These are phyloP conservation scores for Calonectria montana DNA, from an alignment of 2,329 filamentous ascomycete genomes.

Conservation along the genomic window DNA sequence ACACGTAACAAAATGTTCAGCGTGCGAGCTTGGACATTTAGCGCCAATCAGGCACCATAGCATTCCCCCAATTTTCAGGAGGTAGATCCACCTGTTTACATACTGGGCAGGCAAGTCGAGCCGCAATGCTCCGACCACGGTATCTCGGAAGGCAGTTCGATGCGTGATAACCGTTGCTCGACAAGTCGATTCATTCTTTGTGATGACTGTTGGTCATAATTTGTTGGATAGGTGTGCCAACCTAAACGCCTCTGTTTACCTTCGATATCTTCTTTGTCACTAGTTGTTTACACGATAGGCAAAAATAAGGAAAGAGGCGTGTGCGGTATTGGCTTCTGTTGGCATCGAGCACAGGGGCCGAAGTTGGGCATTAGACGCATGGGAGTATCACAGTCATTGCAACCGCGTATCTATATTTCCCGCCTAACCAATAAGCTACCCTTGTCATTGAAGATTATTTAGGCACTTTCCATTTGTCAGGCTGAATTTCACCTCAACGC, in stretches of 20 bases:
- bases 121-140: not conserved
- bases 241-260: not conserved
- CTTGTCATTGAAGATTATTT: no score
- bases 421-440: no score
- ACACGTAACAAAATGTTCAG: not conserved
- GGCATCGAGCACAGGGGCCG: no score
- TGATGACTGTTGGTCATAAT: not conserved
- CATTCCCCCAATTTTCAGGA: not conserved
- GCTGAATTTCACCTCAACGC: no score
- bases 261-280: not conserved
- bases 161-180: not conserved
- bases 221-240: not conserved
- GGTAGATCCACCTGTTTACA: not conserved
- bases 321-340: no score
- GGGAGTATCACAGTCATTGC: no score
- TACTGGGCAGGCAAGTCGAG: not conserved
- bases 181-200: not conserved
- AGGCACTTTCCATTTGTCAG: no score
- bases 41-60: not conserved
- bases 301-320: no score
- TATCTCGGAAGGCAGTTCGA: not conserved
- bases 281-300: not conserved
- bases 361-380: no score
- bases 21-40: not conserved
- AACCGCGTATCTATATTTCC: no score